Conservation (phyloP, 2,329 filamentous ascomycete genomes). For the Verticillium alfalfae region DNA sequence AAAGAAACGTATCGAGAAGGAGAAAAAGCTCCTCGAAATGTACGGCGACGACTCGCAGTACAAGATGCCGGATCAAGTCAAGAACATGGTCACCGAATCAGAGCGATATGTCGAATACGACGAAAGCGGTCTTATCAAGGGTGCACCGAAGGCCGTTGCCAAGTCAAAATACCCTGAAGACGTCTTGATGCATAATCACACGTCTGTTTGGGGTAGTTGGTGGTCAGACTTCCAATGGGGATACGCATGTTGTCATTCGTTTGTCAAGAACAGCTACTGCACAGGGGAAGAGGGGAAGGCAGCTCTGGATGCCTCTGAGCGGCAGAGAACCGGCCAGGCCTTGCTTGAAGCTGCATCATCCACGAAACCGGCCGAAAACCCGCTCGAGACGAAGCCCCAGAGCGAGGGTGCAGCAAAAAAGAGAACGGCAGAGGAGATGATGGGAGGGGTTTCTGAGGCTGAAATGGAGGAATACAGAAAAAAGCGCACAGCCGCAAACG, state of each 20-base stretch:
- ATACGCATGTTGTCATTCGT: conserved; percentile 90
- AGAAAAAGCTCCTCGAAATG: conserved; percentile 69
- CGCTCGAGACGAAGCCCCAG: conserved; percentile 23
- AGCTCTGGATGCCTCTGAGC: conserved; percentile 74
- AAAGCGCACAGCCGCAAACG: conserved; percentile 67
- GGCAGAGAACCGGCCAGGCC: conserved; percentile 42
- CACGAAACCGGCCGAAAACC: conserved; percentile 18
- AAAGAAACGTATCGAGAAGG: conserved; percentile 59
- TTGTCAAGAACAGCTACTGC: conserved; percentile 94
- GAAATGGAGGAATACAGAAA: conserved; percentile 82
- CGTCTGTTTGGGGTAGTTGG: conserved; percentile 92
- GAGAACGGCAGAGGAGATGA: conserved; percentile 72
- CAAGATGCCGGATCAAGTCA: conserved; percentile 54
- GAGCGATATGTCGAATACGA: conserved; percentile 94
- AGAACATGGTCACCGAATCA: conserved; percentile 62
- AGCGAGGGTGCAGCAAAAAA: conserved; percentile 48
- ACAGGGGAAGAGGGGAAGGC: conserved; percentile 83
- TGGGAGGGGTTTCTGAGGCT: conserved; percentile 70
- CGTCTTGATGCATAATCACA: conserved; percentile 84
- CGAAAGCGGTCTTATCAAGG: conserved; percentile 82
- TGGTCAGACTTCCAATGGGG: conserved; percentile 96
- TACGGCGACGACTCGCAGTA: conserved; percentile 64
- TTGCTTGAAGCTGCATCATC: conserved; percentile 23
- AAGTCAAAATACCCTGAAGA: conserved; percentile 94
- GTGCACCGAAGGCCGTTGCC: conserved; percentile 66